Evolutionary conservation across 164 flowering plant genomes (phyloP), one percentile per base, ranked within the genome.

Genomic region (Tetracentron sinense): DNA sequence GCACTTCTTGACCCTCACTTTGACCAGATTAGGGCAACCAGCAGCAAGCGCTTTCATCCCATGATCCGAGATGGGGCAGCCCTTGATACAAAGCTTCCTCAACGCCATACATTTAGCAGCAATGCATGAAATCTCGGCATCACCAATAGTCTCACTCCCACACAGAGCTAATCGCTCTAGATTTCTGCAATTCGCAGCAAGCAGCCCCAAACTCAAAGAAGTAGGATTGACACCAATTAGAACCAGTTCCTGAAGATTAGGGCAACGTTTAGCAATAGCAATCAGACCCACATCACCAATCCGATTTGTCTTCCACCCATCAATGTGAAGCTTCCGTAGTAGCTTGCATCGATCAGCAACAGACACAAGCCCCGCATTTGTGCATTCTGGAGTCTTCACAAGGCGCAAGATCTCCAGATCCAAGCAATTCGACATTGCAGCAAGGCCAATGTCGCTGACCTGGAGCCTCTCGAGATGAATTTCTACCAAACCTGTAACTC

Each of bases 1-100:
- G 68, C 99, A 95, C 64, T 95, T 91, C 84, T 84, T 95, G 7
- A 95, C 96, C 77, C 89, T 95, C 56, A 92, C 81, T 80, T 95
- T 95, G n/a, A 87, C 85, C 77, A 92, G 72, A 81, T 83, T 95
- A 0, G 96, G 99, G 56, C 97, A 95, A 3, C 97, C 97, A 67
- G 72, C 75, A 27, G 89, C 96, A 47, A 89, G 78, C 0, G 90
- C 74, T 64, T 83, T 83, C 74, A 95, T 78, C 20, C 93, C 97
- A 4, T 72, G 66, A 77, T 95, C 84, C 3, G 97, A 80, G 31
- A 94, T 78, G 4, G 87, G 85, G 68, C 99, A 94, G 0, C 88
- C 85, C 69, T 94, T 94, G 61, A 94, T 94, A 56, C 97, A 94
- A 6, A 94, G 80, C 78, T 91, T 91, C 79, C 75, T 86, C 80